A percentile compares a stretch with the other conserved stretches of the same genome.
These are phyloP conservation scores for Candida dubliniensis DNA, from an alignment of 1,139 yeast genomes.

Conservation along the genomic window DNA sequence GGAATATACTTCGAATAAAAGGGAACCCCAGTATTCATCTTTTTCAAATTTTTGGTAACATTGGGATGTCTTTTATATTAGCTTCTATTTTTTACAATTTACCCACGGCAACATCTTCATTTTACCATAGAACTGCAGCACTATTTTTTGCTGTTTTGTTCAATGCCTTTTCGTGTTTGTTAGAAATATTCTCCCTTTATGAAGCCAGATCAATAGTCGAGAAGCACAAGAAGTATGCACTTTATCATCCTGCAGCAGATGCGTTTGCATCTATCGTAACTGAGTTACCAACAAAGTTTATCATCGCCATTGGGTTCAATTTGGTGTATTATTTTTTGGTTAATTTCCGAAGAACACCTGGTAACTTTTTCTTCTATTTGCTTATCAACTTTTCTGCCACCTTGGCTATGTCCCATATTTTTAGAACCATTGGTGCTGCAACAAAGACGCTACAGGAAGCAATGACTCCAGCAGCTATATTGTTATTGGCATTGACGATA, in stretches of 20 bases:
- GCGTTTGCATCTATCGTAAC: constrained; percentile 59
- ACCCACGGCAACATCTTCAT: constrained; percentile 47
- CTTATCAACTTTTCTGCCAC: constrained; percentile 43
- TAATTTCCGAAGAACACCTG: constrained; percentile 55
- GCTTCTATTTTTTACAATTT: constrained; percentile 67
- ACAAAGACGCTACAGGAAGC: constrained; percentile 59
- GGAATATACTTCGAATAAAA: constrained; percentile 62
- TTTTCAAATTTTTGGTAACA: constrained; percentile 60
- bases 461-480: constrained; percentile 60
- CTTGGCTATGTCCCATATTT: constrained; percentile 56
- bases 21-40: constrained; percentile 69
- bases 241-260: constrained; percentile 67
- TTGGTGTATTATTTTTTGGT: constrained; percentile 60
- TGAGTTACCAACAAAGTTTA: constrained; percentile 55
- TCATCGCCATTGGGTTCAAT: constrained; percentile 45
- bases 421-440: constrained; percentile 59
- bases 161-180: constrained; percentile 56
- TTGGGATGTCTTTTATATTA: constrained; percentile 65
- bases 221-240: constrained; percentile 62
- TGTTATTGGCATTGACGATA: constrained; percentile 52
- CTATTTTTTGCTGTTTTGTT: constrained; percentile 58
- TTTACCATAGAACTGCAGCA: constrained; percentile 58
- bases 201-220: constrained; percentile 60
- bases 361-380: constrained; percentile 58
- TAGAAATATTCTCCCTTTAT: constrained; percentile 58